These are phyloP conservation scores for Solanum clarkiae DNA, from an alignment of 257 asterid species.

Conservation along the genomic window DNA sequence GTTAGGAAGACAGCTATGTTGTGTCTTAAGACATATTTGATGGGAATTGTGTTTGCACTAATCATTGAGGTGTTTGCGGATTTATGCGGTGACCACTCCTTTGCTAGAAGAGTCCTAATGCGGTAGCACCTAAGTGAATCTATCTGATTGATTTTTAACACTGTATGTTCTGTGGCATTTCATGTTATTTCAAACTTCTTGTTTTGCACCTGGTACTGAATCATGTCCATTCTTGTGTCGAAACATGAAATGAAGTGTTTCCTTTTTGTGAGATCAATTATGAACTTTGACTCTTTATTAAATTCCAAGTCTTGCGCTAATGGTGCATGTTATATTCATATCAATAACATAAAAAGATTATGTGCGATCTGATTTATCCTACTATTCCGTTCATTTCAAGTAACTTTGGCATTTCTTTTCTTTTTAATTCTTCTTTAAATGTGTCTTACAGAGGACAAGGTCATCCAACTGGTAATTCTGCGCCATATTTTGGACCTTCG, in stretches of 20 bases:
- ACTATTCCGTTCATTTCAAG: background rate
- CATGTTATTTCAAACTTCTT: background rate
- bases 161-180: background rate
- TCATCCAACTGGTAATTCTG: constrained; percentile 48
- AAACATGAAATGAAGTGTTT: background rate
- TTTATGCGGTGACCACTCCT: background rate
- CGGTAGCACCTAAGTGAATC: background rate
- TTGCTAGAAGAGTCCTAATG: background rate
- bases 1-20: background rate
- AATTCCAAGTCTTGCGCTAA: background rate
- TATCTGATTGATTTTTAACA: background rate
- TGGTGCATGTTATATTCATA: background rate
- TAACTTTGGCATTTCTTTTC: background rate
- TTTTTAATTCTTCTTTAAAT: background rate
- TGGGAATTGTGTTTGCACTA: background rate
- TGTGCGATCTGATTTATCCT: background rate
- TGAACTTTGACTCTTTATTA: background rate
- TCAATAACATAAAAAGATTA: background rate
- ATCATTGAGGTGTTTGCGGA: background rate
- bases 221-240: background rate
- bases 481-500: constrained; percentile 90
- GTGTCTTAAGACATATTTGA: background rate
- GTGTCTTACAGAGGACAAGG: constrained; percentile 73
- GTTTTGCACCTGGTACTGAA: background rate
- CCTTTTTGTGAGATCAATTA: background rate